phyloP scores from a whole-genome alignment of 257 asterid species.

The Pogostemon cablin region DNA sequence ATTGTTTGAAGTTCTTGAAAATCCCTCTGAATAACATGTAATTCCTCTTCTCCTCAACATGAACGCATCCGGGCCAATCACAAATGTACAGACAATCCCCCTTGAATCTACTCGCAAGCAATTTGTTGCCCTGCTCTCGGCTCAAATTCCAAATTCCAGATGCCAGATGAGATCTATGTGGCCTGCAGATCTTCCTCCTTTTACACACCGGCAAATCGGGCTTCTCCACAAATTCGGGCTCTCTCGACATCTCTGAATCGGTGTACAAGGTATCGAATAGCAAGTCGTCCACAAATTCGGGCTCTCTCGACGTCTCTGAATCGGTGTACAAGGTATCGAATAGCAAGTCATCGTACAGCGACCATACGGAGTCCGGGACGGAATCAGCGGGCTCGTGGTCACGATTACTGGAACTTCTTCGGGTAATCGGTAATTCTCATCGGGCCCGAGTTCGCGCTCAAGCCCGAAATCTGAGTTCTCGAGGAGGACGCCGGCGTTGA shows the following conservation, averaged over 20 bases:
- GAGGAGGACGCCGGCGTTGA: conserved; percentile 80
- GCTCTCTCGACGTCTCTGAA: conserved; percentile 48
- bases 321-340: conserved; percentile 37
- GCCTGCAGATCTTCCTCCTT: conserved; percentile 52
- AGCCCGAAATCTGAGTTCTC: conserved; percentile 93
- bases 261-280: conserved; percentile 67
- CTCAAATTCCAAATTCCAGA: conserved; percentile 76
- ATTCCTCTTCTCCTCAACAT: conserved; percentile 82
- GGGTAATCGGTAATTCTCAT: conserved; percentile 44
- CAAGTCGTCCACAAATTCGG: conserved; percentile 50
- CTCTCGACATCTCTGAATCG: conserved; percentile 50
- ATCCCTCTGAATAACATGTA: conserved; percentile 88
- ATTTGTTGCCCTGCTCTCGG: conserved; percentile 83
- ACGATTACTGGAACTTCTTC: conserved; percentile 39
- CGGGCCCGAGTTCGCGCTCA: conserved; percentile 87
- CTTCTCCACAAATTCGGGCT: conserved; percentile 33
- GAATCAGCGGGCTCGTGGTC: conserved; percentile 32
- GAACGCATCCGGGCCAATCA: conserved; percentile 93
- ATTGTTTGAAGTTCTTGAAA: conserved; percentile 85
- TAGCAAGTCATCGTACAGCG: conserved; percentile 53
- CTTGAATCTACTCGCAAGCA: conserved; percentile 79
- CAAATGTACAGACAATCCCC: conserved; percentile 81
- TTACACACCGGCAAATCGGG: conserved; percentile 37
- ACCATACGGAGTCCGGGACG: conserved; percentile 64
- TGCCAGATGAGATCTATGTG: conserved; percentile 65